Evolutionary conservation across 2,329 filamentous ascomycete species (phyloP), one percentile per base, ranked within the genome.

Genomic region (Penicillium sp.): DNA sequence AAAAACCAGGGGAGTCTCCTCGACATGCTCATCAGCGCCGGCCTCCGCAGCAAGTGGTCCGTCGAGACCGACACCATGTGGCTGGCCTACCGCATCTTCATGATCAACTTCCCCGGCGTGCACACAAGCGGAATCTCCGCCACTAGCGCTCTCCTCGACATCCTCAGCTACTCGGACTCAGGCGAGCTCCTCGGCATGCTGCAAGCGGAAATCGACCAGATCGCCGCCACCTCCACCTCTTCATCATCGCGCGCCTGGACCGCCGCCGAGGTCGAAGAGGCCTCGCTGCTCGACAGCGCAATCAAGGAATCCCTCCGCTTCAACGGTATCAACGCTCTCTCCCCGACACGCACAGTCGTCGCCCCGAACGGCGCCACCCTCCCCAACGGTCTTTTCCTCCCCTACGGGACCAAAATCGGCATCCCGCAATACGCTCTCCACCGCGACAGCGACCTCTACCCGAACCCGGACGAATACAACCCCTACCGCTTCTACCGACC

Each of bases 101-200:
- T 64, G 63, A 60, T 64, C 44, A 64, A 64, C 53, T 64, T 64
- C 45, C 60, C 63, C 44, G 63, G 63, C 9, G 63, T 64, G n/a
- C 63, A 64, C 44, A 64, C 63, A 4, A 64, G 60, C 44, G 63
- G 60, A 7, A 61, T 64, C 17, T 64, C 63, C 23, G 60, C 60
- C 13, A 60, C 63, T 31, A 64, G 63, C 38, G 53, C 60, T 15
- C 56, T 64, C 11, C 60, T 64, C 3, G 63, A 64, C 26, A 64
- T 64, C 19, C 29, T 62, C 11, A 64, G 63, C 13, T 49, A 55
- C 47, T 45, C 52, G 6, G 17, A 31, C 11, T 56, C 60, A 6
- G 52, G 57, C 21, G 49, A 54, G 1, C 50, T 64, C 7, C 9
- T 60, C n/a, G 47, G 44, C 1, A 19, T 57, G 51, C 56, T 64